phyloP scores from a whole-genome alignment of 352 stramenopile genomes.

The Phytophthora cajani region DNA sequence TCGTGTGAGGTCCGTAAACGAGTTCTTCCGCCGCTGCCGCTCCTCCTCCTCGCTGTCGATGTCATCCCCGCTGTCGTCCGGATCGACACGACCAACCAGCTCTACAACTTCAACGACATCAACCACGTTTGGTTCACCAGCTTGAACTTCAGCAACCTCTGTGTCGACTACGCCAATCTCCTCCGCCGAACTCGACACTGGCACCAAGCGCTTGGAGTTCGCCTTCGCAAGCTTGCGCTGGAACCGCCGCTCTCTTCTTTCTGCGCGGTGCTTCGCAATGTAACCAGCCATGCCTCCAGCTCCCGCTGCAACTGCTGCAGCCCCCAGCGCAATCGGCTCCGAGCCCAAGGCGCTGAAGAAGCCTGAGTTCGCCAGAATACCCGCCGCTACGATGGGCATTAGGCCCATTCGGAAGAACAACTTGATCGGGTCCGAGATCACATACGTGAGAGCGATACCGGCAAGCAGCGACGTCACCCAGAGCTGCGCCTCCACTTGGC shows the following conservation, averaged over 20 bases:
- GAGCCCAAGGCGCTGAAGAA: conserved; percentile 62
- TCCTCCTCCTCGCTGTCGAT: conserved; percentile 10
- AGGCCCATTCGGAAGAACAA: conserved; percentile 77
- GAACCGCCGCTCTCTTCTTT: conserved; percentile 17
- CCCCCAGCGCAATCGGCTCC: conserved; percentile 54
- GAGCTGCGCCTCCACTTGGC: conserved; percentile 59
- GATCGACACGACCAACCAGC: conserved; percentile 12
- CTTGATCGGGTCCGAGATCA: conserved; percentile 72
- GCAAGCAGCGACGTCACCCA: conserved; percentile 69
- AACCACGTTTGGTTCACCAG: conserved; percentile 6
- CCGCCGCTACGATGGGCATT: conserved; percentile 67
- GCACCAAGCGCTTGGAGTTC: conserved; percentile 37
- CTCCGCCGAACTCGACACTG: conserved; percentile 19
- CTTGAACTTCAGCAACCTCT: conserved; percentile 2
- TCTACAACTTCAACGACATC: conserved; percentile 31
- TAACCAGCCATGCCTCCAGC: conserved; percentile 57
- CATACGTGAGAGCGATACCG: conserved; percentile 61
- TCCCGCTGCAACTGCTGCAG: conserved; percentile 47
- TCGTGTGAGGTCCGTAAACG: conserved; percentile 45
- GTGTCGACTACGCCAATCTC: conserved; percentile 1
- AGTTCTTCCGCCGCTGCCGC: conserved; percentile 17
- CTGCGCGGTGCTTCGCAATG: conserved; percentile 42
- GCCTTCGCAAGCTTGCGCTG: conserved; percentile 26
- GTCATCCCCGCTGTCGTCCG: conserved; percentile 18
- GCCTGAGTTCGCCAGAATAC: conserved; percentile 56